These are phyloP conservation scores for Xylaria sp. DNA, from an alignment of 2,329 filamentous ascomycete species.

Conservation along the genomic window DNA sequence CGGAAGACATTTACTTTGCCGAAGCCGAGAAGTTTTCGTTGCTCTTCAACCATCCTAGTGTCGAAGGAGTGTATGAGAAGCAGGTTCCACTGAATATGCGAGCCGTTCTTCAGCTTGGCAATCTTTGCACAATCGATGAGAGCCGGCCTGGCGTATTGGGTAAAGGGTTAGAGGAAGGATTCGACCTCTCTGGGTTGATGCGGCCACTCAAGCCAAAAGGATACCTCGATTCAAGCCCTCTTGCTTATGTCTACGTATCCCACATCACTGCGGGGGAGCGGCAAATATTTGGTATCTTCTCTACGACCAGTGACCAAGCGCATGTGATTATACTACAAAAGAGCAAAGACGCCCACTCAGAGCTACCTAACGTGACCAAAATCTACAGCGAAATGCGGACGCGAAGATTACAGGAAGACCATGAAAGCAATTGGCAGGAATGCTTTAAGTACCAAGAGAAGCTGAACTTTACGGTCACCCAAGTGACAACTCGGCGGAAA, in stretches of 20 bases:
- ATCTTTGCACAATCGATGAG: conserved; percentile 91
- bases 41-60: conserved; percentile 88
- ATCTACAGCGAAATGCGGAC: conserved; percentile 81
- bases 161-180: conserved; percentile 90
- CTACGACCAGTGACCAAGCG: conserved; percentile 77
- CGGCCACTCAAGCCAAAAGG: conserved; percentile 66
- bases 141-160: conserved; percentile 88
- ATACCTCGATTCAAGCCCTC: conserved; percentile 75
- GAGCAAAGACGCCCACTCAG: conserved; percentile 75
- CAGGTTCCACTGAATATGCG: conserved; percentile 86
- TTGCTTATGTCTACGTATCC: conserved; percentile 90
- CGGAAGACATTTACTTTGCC: conserved; percentile 84
- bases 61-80: conserved; percentile 97
- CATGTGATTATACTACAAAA: conserved; percentile 89
- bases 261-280: conserved; percentile 90
- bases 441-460: conserved; percentile 87
- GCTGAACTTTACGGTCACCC: conserved; percentile 82
- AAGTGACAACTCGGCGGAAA: conserved; percentile 88
- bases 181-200: conserved; percentile 80
- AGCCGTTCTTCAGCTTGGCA: conserved; percentile 88
- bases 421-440: conserved; percentile 75
- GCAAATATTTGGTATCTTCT: conserved; percentile 93
- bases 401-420: conserved; percentile 67
- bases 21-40: conserved; percentile 82
- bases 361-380: conserved; percentile 87